Base-by-base conservation (phyloP, 1,284 basidiomycete genomes). In the Fereydounia khargensis region DNA sequence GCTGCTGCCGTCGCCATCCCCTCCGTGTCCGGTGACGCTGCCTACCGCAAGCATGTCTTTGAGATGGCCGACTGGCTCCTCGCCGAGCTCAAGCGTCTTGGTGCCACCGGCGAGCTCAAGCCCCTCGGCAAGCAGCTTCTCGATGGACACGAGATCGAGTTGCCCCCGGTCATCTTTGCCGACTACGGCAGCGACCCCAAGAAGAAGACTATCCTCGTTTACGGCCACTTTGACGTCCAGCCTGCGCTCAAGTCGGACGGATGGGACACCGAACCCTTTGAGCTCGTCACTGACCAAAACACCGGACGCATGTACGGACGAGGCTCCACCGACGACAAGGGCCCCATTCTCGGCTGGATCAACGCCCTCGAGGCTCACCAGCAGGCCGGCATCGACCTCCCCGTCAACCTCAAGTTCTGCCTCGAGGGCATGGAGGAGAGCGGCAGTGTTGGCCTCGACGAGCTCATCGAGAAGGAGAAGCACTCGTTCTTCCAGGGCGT, bases 361-460 rank as follows among this genome's bases (percentile, higher is more conserved):
- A 95, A 98, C 76, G 87, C 91, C 39, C 81, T 97, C 42, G 87
- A 96, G 71, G 91, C 91, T 35, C 91, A 97, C 77, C 77, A 81
- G 65, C 76, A 85, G 54, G 83, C 85, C 36, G 82, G 72, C 31
- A 80, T 86, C 44, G 84, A 86, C 39, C 82, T 98, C 16, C 94
- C 94, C 1, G 94, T 98, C 42, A 98, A 98, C 78, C 78, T 98
- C 64, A 85, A 86, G 69, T 87, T 91, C 81, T 91, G 89, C 80
- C 92, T 98, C 71, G 94, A 98, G 65, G 78, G 94, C 7, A 98
- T 98, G 95, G 94, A 98, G 78, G 94, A 98, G 80, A 88, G 83
- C 65, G 94, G 94, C 6, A 90, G 87, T 34, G 89, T 91, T 68
- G 91, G 91, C 6, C 82, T 98, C 10, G 92, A 97, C 73, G 89